Base-by-base conservation (phyloP, 768 basidiomycete genomes). In the Mycena chlorophos region DNA sequence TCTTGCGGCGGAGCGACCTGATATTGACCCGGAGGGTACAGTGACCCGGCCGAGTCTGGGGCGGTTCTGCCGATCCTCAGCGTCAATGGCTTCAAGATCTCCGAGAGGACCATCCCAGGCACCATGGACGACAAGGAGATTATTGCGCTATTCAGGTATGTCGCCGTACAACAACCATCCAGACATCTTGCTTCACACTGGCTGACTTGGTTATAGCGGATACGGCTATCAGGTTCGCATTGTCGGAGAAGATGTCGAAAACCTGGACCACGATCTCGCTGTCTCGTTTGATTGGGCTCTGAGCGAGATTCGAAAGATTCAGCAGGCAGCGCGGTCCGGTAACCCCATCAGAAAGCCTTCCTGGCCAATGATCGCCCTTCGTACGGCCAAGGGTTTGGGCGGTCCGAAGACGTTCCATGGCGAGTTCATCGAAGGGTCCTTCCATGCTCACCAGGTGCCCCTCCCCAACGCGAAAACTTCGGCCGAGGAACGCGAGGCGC, bases 11-110 rank as follows among this genome's bases (percentile, higher is more conserved):
- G n/a, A 37, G 34, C 10, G n/a, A 37, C n/a, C n/a, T n/a, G n/a
- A n/a, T n/a, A n/a, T n/a, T n/a, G n/a, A 37, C 10, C 34, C 12
- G n/a, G n/a, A 10, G 10, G 12, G n/a, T 10, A n/a, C 22, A 42
- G 95, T 63, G 92, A 97, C 66, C 93, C 94, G 22, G 83, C 82
- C 16, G 93, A 94, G 71, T 89, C 87, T 2, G 93, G 94, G 19
- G 92, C 94, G 0, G 91, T 95, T 19, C 74, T 97, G n/a, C 94
- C 93, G 23, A 91, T 95, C 59, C 76, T 97, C 1, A 90, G 94
- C 65, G 82, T 88, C 59, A 94, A 94, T 60, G 88, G 89, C 16
- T 92, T 91, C 80, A 89, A 94, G 77, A 94, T 95, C 57, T 91
- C 89, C 0, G 91, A 94, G 66, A 82, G 91, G 31, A 95, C 94